Conservation (phyloP, 2,329 filamentous ascomycete species). For the Scytalidium sp. region DNA sequence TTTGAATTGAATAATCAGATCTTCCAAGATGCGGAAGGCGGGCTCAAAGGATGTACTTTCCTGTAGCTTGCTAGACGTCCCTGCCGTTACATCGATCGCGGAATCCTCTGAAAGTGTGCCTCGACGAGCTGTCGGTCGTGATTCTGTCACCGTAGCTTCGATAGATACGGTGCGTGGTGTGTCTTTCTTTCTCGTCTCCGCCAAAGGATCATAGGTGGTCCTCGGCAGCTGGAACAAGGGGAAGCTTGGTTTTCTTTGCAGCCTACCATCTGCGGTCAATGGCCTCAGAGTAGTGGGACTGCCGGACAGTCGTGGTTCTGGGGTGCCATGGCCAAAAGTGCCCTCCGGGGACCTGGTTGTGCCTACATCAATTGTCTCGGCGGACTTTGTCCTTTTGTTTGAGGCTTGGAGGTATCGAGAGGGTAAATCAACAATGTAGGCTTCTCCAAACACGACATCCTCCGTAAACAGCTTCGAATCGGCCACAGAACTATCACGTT, state of each 20-base stretch:
- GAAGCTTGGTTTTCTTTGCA: background rate
- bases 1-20: constrained; percentile 54
- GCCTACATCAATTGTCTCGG: constrained; percentile 12
- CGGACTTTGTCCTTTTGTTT: constrained; percentile 15
- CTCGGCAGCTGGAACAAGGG: constrained; percentile 4
- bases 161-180: background rate
- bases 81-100: background rate
- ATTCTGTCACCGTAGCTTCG: background rate
- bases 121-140: background rate
- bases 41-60: constrained; percentile 26
- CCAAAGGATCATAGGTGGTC: background rate
- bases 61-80: background rate
- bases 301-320: constrained; percentile 15
- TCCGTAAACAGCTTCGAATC: background rate
- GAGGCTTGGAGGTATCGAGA: constrained; percentile 10
- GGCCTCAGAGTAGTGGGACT: constrained; percentile 8
- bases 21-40: constrained; percentile 51
- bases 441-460: constrained; percentile 22
- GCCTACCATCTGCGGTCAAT: background rate
- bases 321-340: background rate
- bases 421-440: constrained; percentile 26
- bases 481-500: background rate
- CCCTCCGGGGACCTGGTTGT: constrained; percentile 4
- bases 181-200: background rate
- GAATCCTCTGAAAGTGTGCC: background rate